A percentile compares a stretch with the other conserved stretches of the same genome.
Conservation (phyloP, 352 stramenopile genomes). For the Halophytophthora polymorphica region DNA sequence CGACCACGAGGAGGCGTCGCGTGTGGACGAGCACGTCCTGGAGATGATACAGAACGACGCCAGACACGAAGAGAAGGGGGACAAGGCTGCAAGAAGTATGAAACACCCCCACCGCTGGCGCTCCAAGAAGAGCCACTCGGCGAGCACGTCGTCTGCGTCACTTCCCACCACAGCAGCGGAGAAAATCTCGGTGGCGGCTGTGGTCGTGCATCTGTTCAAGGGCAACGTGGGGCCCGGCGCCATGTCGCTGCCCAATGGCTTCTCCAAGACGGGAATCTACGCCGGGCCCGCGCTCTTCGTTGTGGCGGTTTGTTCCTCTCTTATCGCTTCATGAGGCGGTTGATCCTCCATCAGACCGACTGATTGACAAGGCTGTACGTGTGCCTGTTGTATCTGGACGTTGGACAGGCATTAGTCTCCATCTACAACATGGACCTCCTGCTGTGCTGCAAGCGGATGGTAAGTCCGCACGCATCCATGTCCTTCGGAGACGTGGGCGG, state of each 20-base stretch:
- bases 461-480: constrained; percentile 51
- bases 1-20: no score
- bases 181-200: constrained; percentile 50
- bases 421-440: constrained; percentile 86
- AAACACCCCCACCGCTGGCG: no score
- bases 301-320: constrained; percentile 32
- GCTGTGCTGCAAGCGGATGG: constrained; percentile 57
- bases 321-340: background rate
- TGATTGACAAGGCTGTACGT: background rate
- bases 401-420: constrained; percentile 52
- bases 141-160: constrained; percentile 13
- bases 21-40: no score
- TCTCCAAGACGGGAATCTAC: constrained; percentile 71
- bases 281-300: constrained; percentile 61
- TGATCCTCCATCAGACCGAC: background rate
- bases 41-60: no score
- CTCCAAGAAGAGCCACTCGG: no score
- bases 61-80: no score
- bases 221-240: constrained; percentile 75
- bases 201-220: constrained; percentile 71
- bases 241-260: constrained; percentile 76
- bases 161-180: constrained; percentile 16
- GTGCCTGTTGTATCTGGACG: background rate
- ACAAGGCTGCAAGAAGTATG: background rate
- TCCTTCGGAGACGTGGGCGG: constrained; percentile 73